These are phyloP conservation scores for Monosporascus sp. DNA, from an alignment of 2,329 filamentous ascomycete genomes.

Conservation along the genomic window DNA sequence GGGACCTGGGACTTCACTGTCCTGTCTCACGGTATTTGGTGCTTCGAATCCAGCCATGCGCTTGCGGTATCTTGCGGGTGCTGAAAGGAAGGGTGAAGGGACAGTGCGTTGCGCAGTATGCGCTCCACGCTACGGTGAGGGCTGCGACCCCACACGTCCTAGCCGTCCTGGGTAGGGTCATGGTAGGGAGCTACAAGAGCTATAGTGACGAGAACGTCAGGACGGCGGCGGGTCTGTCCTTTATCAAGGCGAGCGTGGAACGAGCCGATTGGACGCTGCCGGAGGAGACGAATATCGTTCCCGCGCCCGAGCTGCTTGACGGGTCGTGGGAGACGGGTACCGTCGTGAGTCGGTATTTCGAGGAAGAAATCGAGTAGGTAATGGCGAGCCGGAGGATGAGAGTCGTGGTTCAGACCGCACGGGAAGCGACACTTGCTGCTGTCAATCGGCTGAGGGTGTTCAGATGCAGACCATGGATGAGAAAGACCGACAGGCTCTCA, in stretches of 20 bases:
- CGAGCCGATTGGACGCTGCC: constrained; percentile 33
- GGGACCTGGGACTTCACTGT: constrained; percentile 39
- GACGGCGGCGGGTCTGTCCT: constrained; percentile 36
- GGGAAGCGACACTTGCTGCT: constrained; percentile 28
- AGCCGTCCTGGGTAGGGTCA: constrained; percentile 39
- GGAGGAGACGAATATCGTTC: constrained; percentile 30
- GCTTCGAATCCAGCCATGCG: constrained; percentile 37
- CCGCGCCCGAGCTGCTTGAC: constrained; percentile 31
- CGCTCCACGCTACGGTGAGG: constrained; percentile 32
- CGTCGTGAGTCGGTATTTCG: constrained; percentile 25
- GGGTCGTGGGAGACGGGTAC: constrained; percentile 40
- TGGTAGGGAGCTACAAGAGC: constrained; percentile 36
- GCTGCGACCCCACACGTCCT: constrained; percentile 44
- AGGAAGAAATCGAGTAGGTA: constrained; percentile 26
- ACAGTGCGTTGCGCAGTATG: constrained; percentile 43
- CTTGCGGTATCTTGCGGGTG: constrained; percentile 32
- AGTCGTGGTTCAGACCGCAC: constrained; percentile 21
- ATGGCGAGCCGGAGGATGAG: constrained; percentile 23
- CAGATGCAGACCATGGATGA: constrained; percentile 35
- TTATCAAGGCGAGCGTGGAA: constrained; percentile 31
- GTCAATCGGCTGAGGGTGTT: constrained; percentile 22
- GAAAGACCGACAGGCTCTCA: too few relatives aligned
- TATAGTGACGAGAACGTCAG: constrained; percentile 41
- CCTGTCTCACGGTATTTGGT: constrained; percentile 48
- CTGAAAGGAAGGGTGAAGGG: constrained; percentile 27